Base-by-base conservation (phyloP, 768 basidiomycete species). In the Collybiopsis confluens region DNA sequence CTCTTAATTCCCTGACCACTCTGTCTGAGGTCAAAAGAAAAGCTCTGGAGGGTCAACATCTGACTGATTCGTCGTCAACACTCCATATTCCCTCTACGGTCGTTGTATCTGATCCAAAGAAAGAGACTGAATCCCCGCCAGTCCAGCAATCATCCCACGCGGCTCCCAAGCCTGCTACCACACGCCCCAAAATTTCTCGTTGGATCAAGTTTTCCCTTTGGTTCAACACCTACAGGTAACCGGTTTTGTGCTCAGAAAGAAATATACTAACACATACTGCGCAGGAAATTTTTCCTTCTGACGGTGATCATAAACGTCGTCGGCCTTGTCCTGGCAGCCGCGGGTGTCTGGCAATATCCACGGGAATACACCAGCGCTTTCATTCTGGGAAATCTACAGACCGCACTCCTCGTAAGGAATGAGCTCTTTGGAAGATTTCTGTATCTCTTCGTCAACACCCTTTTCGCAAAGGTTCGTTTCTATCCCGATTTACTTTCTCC, bases 381-480 rank as follows among this genome's bases (percentile, higher is more conserved):
- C 54, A 85, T 86, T 8, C 71, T 90, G 1, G 90, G 87, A 0
- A 92, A 92, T 59, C 67, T 92, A 45, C 79, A 83, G 59, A 69
- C 80, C 23, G 81, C 88, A 4, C 82, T 92, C 53, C 74, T 92
- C 20, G 81, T 89, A 74, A 78, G 90, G 20, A 92, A 92, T 61
- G 90, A 92, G 59, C 72, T 90, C 1, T 92, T 92, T 58, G 87
- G 88, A 9, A 85, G 90, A n/a, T 66, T 82, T 33, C 62, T 92
- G 13, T 92, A 91, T 64, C 67, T 83, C 43, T 60, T 84, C 20
- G 80, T 88, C 57, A 92, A 89, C 64, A 87, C 81, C 0, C 67
- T 78, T 26, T 90, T 92, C 57, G 86, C 87, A n/a, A 91, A 90
- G 79, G 88, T 85, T 35, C 65, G 52, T 44, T 15, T 23, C 26